Percentiles rank a stretch among this genome's conserved stretches.
Evolutionary conservation across 129 eudicot species (phyloP).

Genomic region (Chrysanthemum seticuspe): DNA sequence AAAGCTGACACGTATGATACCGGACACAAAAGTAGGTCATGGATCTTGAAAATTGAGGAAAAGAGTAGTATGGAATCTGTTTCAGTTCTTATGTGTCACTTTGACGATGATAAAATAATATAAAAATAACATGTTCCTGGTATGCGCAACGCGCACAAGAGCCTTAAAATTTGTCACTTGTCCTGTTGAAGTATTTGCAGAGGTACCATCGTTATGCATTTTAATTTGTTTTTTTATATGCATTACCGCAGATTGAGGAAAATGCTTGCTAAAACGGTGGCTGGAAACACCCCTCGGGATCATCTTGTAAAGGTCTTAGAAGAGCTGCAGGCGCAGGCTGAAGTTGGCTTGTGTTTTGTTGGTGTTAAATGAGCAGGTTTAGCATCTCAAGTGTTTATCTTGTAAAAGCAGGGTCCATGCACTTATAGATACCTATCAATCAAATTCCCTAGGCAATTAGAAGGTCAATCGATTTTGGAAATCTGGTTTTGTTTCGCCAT

Average conservation of each 20-base stretch:
- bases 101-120: no score
- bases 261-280: constrained; percentile 61
- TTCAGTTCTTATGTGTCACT: no score
- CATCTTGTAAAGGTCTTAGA: constrained; percentile 75
- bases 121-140: no score
- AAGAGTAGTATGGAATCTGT: no score
- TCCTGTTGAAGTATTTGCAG: not conserved
- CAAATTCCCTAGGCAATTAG: not conserved
- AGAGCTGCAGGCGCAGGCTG: constrained; percentile 94
- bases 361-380: constrained; percentile 54
- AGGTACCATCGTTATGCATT: not conserved
- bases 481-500: no score
- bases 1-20: no score
- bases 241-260: constrained; percentile 57
- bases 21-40: no score
- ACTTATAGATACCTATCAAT: not conserved
- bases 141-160: no score
- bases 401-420: constrained; percentile 4
- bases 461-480: no score
- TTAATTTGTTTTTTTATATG: constrained; percentile 16
- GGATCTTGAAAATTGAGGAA: no score
- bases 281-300: constrained; percentile 53
- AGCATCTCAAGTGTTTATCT: not conserved
- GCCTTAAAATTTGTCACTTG: no score
- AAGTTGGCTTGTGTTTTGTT: constrained; percentile 91